phyloP scores from a whole-genome alignment of 2,329 filamentous ascomycete genomes.

The Stachybotrys elegans region DNA sequence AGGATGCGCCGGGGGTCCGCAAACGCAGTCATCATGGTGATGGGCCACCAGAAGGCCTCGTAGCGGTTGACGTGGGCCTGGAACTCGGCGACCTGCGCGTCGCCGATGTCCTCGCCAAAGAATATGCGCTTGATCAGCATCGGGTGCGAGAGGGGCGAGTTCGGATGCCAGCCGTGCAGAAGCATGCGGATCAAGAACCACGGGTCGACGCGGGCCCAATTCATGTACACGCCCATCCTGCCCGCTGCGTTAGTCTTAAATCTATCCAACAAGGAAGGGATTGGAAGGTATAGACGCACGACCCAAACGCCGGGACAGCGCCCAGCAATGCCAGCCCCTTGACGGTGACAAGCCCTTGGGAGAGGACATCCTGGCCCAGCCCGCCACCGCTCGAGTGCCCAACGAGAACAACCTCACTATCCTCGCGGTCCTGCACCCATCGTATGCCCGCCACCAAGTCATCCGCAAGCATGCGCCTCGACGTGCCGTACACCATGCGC shows the following conservation, averaged over 20 bases:
- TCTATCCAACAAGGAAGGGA: too few species aligned
- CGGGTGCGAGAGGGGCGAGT: conserved; percentile 47
- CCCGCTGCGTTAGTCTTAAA: conserved; percentile 4
- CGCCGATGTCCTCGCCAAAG: conserved; percentile 40
- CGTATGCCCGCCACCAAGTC: conserved; percentile 39
- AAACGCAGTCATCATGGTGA: conserved; percentile 42
- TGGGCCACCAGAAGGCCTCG: conserved; percentile 47
- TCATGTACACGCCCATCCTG: conserved; percentile 39
- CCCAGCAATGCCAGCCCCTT: conserved; percentile 41
- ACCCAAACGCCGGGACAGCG: conserved; percentile 38
- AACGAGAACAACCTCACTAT: conserved; percentile 34
- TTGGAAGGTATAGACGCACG: conserved; percentile 19
- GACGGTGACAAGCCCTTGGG: conserved; percentile 31
- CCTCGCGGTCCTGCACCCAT: conserved; percentile 24
- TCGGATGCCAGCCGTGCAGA: conserved; percentile 42
- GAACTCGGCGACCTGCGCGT: conserved; percentile 34
- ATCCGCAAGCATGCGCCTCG: conserved; percentile 32
- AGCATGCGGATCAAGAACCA: conserved; percentile 41
- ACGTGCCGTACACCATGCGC: conserved; percentile 41
- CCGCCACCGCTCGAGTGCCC: conserved; percentile 49
- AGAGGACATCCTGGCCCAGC: conserved; percentile 43
- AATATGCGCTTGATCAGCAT: conserved; percentile 43
- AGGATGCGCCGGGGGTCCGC: conserved; percentile 35
- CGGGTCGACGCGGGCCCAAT: conserved; percentile 41
- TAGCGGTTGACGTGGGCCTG: conserved; percentile 39